These are phyloP conservation scores for Zygoascus biomembranicola DNA, from an alignment of 805 yeast species.

Conservation along the genomic window DNA sequence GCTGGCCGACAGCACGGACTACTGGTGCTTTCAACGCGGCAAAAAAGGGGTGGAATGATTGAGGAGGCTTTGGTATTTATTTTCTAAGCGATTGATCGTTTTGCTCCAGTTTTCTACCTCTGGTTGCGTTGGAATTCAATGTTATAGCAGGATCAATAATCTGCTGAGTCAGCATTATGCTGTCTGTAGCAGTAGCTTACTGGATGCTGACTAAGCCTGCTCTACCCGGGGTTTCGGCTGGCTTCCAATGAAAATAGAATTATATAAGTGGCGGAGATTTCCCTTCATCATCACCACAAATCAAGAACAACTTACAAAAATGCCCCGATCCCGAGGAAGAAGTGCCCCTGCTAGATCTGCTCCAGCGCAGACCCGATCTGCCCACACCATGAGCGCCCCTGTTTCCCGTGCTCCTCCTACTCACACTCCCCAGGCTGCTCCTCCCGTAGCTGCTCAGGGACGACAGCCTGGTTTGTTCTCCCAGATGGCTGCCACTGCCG, in stretches of 20 bases:
- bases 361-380: conserved; percentile 13
- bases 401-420: conserved; percentile 38
- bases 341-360: conserved; percentile 14
- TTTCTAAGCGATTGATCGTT: too few species aligned
- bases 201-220: not conserved
- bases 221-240: not conserved
- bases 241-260: not conserved
- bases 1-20: not conserved
- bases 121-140: too few species aligned
- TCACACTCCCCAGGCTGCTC: conserved; percentile 35
- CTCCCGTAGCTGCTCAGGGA: conserved; percentile 40
- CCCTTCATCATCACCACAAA: not conserved
- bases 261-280: not conserved
- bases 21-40: not conserved
- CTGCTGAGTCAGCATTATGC: too few species aligned
- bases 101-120: too few species aligned
- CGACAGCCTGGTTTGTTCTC: conserved; percentile 78
- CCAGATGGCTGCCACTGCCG: conserved; percentile 98
- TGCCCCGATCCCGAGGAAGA: conserved; percentile 18
- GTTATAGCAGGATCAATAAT: too few species aligned
- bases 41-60: too few species aligned
- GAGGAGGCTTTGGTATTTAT: too few species aligned
- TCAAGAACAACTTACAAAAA: conserved; percentile 1
- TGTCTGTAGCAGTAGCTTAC: too few species aligned
- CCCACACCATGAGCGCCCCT: conserved; percentile 43